Percentiles rank a stretch among this genome's conserved stretches.
Evolutionary conservation across 2,329 filamentous ascomycete species (phyloP).

Genomic region (Epichloe uncinata): DNA sequence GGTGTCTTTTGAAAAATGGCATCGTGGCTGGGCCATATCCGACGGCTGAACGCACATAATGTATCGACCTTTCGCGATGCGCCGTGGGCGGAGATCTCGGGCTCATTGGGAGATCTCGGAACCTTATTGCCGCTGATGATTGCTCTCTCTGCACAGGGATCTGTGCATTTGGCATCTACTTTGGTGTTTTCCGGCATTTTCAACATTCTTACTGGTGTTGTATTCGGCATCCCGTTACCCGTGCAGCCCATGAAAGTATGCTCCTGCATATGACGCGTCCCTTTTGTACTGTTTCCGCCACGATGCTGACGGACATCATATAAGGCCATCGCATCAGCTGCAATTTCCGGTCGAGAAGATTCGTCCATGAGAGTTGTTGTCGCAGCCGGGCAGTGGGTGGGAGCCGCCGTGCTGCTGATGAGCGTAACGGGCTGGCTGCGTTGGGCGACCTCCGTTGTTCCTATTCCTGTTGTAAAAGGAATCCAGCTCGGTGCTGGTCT

Average conservation of each 20-base stretch:
- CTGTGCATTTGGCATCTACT: constrained; percentile 70
- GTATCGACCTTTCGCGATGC: constrained; percentile 30
- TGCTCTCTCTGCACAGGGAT: constrained; percentile 63
- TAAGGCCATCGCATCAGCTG: constrained; percentile 75
- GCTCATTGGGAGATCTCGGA: constrained; percentile 75
- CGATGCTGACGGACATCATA: neutral
- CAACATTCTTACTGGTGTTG: constrained; percentile 68
- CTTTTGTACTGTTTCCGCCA: neutral
- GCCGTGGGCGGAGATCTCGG: constrained; percentile 64
- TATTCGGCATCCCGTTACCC: constrained; percentile 80
- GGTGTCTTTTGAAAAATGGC: constrained; percentile 8
- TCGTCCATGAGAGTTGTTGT: constrained; percentile 46
- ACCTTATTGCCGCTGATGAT: constrained; percentile 84
- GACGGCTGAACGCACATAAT: constrained; percentile 32
- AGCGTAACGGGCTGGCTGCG: constrained; percentile 66
- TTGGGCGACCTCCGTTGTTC: constrained; percentile 61
- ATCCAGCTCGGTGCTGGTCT: constrained; percentile 90
- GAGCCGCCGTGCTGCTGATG: constrained; percentile 58
- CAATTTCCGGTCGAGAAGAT: constrained; percentile 55
- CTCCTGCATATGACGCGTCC: neutral
- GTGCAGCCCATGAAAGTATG: constrained; percentile 72
- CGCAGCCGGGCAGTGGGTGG: constrained; percentile 66
- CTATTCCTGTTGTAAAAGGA: constrained; percentile 80
- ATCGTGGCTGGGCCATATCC: constrained; percentile 16
- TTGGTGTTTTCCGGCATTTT: constrained; percentile 79